Conservation (phyloP, 2,329 filamentous ascomycete genomes). For the Aspergillus texensis region DNA sequence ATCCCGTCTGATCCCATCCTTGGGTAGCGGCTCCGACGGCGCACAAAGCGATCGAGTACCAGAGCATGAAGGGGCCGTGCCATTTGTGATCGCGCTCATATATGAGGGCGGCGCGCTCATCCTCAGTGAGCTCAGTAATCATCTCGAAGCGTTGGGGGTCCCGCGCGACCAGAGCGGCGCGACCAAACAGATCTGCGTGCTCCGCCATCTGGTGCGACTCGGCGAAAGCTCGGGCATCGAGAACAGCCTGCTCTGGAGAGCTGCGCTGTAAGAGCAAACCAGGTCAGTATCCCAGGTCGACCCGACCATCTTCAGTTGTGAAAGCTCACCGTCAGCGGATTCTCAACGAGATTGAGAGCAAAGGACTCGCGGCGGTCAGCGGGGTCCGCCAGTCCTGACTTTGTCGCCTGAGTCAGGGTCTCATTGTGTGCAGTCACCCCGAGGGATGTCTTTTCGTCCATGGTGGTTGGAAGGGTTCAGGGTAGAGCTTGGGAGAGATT, state of each 20-base stretch:
- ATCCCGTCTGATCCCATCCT: constrained; percentile 57
- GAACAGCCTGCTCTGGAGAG: constrained; percentile 33
- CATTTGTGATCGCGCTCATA: constrained; percentile 52
- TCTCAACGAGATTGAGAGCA: constrained; percentile 52
- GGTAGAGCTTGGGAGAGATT: not conserved
- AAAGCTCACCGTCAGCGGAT: constrained; percentile 47
- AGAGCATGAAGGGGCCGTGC: constrained; percentile 49
- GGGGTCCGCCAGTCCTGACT: constrained; percentile 4
- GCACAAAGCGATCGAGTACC: constrained; percentile 52
- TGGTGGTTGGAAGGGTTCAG: not conserved
- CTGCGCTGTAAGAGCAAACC: constrained; percentile 28
- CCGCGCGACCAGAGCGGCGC: constrained; percentile 41
- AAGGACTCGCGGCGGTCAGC: constrained; percentile 42
- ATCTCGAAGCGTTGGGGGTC: constrained; percentile 25
- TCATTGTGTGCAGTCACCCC: constrained; percentile 11
- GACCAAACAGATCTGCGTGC: constrained; percentile 40
- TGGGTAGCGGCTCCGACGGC: constrained; percentile 54
- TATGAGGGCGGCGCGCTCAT: constrained; percentile 46
- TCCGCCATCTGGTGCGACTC: constrained; percentile 38
- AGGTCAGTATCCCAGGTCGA: not conserved
- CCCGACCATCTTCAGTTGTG: too few relatives aligned
- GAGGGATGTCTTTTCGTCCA: constrained; percentile 14
- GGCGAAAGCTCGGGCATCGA: constrained; percentile 35
- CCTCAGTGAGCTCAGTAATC: constrained; percentile 42
- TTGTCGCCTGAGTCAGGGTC: not conserved